These are phyloP conservation scores for Apostasia shenzhenica DNA, from an alignment of 106 monocot species.

Conservation along the genomic window DNA sequence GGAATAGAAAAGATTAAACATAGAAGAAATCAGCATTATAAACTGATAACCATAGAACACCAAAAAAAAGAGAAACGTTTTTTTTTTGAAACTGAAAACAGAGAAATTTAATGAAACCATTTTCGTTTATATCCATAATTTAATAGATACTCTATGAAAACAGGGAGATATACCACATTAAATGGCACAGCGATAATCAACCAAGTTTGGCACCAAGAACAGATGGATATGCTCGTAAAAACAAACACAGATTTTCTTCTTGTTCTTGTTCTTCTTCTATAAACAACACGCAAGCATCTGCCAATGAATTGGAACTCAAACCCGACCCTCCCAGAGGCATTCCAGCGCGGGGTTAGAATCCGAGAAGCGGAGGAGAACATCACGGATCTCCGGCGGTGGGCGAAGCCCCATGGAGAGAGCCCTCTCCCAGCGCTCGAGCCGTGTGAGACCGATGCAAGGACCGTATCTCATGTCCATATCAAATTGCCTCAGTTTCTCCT, in stretches of 20 bases:
- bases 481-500: conserved; percentile 58
- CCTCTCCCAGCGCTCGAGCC: conserved; percentile 66
- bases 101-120: no score
- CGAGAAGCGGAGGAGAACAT: conserved; percentile 14
- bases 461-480: conserved; percentile 84
- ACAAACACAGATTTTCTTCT: not conserved
- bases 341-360: conserved; percentile 7
- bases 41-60: no score
- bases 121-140: no score
- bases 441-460: conserved; percentile 58
- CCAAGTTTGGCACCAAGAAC: no score
- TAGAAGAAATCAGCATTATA: no score
- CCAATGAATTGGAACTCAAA: conserved; percentile 10
- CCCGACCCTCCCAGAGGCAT: conserved; percentile 76
- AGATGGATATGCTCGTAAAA: no score
- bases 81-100: no score
- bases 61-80: no score
- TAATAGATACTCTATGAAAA: no score
- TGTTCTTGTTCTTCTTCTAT: not conserved
- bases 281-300: not conserved
- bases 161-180: no score
- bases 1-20: no score
- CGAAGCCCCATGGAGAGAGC: conserved; percentile 52
- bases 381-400: conserved; percentile 37
- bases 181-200: no score